Conservation (phyloP, 225 moss, liverwort and hornwort genomes). For the Climacium dendroides region DNA sequence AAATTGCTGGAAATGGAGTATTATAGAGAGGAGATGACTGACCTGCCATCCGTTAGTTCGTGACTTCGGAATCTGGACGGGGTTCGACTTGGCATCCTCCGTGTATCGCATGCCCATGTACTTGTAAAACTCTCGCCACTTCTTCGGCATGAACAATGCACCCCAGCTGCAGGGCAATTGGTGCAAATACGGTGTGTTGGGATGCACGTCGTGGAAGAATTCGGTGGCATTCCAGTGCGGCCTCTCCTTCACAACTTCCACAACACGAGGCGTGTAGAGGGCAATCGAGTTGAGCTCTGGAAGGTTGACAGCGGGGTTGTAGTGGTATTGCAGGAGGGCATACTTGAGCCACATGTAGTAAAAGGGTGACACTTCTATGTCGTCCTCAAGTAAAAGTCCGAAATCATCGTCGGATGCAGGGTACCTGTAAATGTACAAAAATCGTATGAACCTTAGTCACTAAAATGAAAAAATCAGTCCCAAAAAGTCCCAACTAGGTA, state of each 20-base stretch:
- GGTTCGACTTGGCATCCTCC: slow-evolving; percentile 61
- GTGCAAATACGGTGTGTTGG: slow-evolving; percentile 78
- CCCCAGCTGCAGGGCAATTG: slow-evolving; percentile 98
- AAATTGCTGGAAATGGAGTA: background rate
- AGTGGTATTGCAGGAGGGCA: slow-evolving; percentile 29
- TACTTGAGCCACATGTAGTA: slow-evolving; percentile 59
- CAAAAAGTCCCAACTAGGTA: background rate
- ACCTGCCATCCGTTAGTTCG: slow-evolving; percentile 89
- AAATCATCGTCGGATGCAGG: slow-evolving; percentile 42
- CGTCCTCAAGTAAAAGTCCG: slow-evolving; percentile 41
- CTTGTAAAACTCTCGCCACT: slow-evolving; percentile 88
- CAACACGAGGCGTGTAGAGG: slow-evolving; percentile 73
- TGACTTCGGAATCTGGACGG: slow-evolving; percentile 79
- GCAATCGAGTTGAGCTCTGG: slow-evolving; percentile 58
- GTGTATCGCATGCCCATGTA: slow-evolving; percentile 96
- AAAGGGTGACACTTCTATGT: slow-evolving; percentile 41
- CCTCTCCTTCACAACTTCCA: slow-evolving; percentile 88
- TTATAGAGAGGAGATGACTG: background rate
- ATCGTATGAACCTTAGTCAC: background rate
- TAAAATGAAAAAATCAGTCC: background rate
- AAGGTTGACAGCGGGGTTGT: slow-evolving; percentile 19
- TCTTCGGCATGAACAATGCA: slow-evolving; percentile 78
- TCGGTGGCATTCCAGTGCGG: slow-evolving; percentile 82
- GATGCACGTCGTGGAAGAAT: slow-evolving; percentile 49
- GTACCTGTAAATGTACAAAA: slow-evolving; percentile 3